phyloP scores from a whole-genome alignment of 345 rosid species.

The Hibiscus mutabilis region DNA sequence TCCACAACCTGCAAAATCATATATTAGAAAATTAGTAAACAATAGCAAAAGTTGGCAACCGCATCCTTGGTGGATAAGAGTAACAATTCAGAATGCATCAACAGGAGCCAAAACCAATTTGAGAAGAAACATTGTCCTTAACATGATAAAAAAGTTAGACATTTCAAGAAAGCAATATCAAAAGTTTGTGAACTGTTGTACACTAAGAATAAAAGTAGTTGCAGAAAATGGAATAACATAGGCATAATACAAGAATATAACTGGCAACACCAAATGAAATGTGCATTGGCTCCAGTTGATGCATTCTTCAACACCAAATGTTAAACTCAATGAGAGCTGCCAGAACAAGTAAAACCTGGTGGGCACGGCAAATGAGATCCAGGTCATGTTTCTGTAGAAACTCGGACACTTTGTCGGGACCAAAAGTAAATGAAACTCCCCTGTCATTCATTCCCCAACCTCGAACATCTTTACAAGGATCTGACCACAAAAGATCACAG shows the following conservation, averaged over 20 bases:
- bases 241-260: neutral
- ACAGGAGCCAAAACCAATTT: slow-evolving; percentile 7
- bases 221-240: neutral
- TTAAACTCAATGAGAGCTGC: neutral
- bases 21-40: slow-evolving; percentile 1
- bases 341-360: slow-evolving; percentile 51
- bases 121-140: neutral
- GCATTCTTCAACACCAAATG: slow-evolving; percentile 1
- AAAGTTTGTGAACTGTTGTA: neutral
- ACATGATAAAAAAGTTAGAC: neutral
- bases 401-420: slow-evolving; percentile 57
- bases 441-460: slow-evolving; percentile 90
- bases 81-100: neutral
- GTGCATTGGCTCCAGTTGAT: neutral
- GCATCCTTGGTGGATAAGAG: neutral
- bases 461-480: slow-evolving; percentile 59
- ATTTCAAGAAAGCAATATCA: neutral
- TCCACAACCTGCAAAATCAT: slow-evolving; percentile 64
- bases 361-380: slow-evolving; percentile 87
- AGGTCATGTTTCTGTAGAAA: slow-evolving; percentile 71
- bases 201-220: neutral
- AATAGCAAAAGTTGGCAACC: neutral
- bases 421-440: slow-evolving; percentile 75
- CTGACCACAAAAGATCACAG: slow-evolving; percentile 89
- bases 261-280: neutral